Evolutionary conservation across 768 basidiomycete species (phyloP), one percentile per base, ranked within the genome.

Genomic region (Suillus sp.): DNA sequence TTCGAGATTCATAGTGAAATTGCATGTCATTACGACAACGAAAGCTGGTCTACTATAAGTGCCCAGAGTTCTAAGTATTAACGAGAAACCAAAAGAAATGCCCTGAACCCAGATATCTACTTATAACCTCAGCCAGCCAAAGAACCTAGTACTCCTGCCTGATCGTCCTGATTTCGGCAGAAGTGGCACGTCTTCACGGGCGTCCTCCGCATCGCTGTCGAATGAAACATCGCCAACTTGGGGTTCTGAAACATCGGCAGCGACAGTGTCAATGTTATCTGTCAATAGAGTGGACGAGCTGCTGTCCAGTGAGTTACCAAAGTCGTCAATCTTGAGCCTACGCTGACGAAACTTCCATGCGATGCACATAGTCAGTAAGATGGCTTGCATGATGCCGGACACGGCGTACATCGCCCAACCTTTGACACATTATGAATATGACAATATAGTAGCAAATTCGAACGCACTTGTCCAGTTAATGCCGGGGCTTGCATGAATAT

Each of bases 341-440:
- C 75, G 80, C 71, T 99, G 96, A 16, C 96, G 84, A 38, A 85
- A 67, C 75, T 90, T 94, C 92, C 94, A 99, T 9, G 82, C 68
- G 13, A 97, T 72, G 70, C 97, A 99, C 87, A 99, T 91, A 62
- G 83, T 72, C 63, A 99, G 83, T 9, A 99, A 84, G 40, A 79
- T 81, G 1, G 86, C 88, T 74, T 99, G 97, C 82, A 98, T 90
- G 20, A 88, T 72, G 5, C 93, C 96, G 0, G 96, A 84, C 27
- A 92, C 86, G 18, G 89, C 88, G 68, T 87, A 95, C 59, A 88
- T 88, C 60, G 87, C 80, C 93, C 93, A 95, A 65, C 89, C 91
- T 91, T 22, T 35, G n/a, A 20, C 20, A 20, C 67, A 22, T 25
- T 67, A 22, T 30, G 62, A 54, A 35, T 40, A 59, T 4, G 48